Base-by-base conservation (phyloP, 305 asterid genomes). In the Rubia balearica region DNA sequence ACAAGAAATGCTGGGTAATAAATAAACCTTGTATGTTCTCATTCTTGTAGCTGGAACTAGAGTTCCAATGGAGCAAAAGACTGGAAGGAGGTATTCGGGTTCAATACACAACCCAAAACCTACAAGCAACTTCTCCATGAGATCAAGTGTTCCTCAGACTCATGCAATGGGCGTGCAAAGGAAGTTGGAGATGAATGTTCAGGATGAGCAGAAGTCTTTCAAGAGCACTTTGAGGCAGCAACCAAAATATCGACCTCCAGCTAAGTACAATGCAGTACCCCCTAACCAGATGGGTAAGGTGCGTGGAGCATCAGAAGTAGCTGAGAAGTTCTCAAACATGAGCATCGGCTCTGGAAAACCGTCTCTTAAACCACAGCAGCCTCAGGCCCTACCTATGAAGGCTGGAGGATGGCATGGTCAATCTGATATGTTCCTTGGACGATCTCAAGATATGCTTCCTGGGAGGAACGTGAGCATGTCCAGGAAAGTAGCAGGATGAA, bases 391-490 rank as follows among this genome's bases (percentile, higher is more conserved):
- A 45, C 93, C 95, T 19, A 87, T 94, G 98, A 91, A 90, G 81
- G 98, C 97, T 48, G 99, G 99, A 78, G 98, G 97, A 63, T 89
- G 92, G 91, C 95, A 88, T 45, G 83, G 86, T 55, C 86, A 74
- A 68, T 77, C 91, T 74, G 91, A 83, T 73, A 38, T 81, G 71
- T 81, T 83, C 53, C 77, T 73, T 5, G 86, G 86, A 71, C 83
- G 85, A 67, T 81, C 97, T 21, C 89, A 84, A 75, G 91, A 80
- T 55, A 78, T 77, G 71, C 64, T 77, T 57, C 78, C 85, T 0
- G 87, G 82, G 71, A 79, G 87, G 83, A 67, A 71, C 63, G 80
- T 51, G 57, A 51, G 21, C 57, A 16, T 78, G 53, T 40, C 76
- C 42, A 81, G 89, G 71, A 84, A 84, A 75, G 82, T 86, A 16